Percentiles rank a stretch among this genome's conserved stretches.
Conservation (phyloP, 768 basidiomycete genomes). For the Tulasnella sp. region DNA sequence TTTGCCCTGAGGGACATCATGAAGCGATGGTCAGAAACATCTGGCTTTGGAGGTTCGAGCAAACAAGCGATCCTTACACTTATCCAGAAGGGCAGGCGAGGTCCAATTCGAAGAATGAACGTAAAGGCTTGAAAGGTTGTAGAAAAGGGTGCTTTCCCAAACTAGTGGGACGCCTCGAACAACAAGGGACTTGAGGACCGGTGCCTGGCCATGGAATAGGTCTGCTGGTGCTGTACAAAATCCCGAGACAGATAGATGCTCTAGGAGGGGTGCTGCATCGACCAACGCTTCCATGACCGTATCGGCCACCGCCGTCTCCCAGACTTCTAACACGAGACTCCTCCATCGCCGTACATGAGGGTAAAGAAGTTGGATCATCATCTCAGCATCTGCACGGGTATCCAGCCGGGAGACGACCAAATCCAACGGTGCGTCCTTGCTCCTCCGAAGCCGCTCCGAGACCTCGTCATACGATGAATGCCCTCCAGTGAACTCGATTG, state of each 20-base stretch:
- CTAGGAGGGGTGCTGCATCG: background rate
- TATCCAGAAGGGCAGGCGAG: background rate
- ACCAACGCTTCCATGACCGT: background rate
- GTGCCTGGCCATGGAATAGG: background rate
- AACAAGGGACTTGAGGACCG: background rate
- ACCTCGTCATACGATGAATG: background rate
- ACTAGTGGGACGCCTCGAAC: background rate
- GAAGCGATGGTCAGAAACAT: background rate
- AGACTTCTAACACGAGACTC: slow-evolving; percentile 1
- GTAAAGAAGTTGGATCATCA: slow-evolving; percentile 1
- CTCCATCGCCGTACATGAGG: slow-evolving; percentile 10
- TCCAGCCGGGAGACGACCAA: background rate
- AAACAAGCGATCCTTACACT: background rate
- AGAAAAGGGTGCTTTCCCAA: slow-evolving; percentile 8
- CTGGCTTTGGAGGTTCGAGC: background rate
- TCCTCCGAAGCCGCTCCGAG: background rate
- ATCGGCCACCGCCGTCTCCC: background rate
- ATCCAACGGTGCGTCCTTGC: background rate
- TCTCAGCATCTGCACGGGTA: slow-evolving; percentile 1
- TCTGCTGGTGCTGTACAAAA: background rate
- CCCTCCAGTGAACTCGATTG: background rate
- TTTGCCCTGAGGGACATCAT: background rate
- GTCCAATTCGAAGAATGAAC: slow-evolving; percentile 5
- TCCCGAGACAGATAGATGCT: background rate
- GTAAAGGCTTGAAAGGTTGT: background rate